Evolutionary conservation across 2,329 filamentous ascomycete species (phyloP), one percentile per base, ranked within the genome.

Genomic region (Neofusicoccum sp.): DNA sequence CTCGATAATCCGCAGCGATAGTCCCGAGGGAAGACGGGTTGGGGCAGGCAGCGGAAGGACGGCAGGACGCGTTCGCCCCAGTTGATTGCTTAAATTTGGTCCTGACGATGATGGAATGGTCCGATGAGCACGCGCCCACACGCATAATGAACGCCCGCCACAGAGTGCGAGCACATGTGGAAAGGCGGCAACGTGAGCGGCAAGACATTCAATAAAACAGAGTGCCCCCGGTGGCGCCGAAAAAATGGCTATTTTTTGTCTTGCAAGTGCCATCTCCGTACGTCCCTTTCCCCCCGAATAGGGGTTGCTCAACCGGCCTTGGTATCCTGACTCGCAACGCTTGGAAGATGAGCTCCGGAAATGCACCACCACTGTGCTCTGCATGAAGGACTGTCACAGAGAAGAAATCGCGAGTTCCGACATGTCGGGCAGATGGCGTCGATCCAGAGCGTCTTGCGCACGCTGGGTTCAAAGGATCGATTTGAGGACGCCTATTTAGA

Each of bases 401-500:
- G 14, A 36, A n/a, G n/a, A 31, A 29, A 22, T 6, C 37, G 14
- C 14, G n/a, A 39, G 37, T 29, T 9, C 28, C 31, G 41, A 37
- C 22, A n/a, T 31, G 29, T 36, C n/a, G 29, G 44, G 41, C 54
- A 44, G 54, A 44, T 58, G 44, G 54, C 54, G 54, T 47, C 54
- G 54, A 58, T 58, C 54, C 54, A 58, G 33, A 45, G 54, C 54
- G 54, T 45, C 54, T 36, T 58, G n/a, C 3, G 28, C 34, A 50
- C 45, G 36, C 48, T 43, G 60, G 60, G 39, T 34, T 56, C 60
- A 62, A 62, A 62, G 60, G 48, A 62, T 62, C 49, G 41, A 62
- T 56, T 62, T 50, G 49, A 52, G 48, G 47, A 62, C 60, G 60
- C 60, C 60, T 62, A 62, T 56, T 48, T 54, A 56, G 41, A 56